A percentile compares a stretch with the other conserved stretches of the same genome.
These are phyloP conservation scores for Fremontodendron californicum DNA, from an alignment of 345 rosid species.

Conservation along the genomic window DNA sequence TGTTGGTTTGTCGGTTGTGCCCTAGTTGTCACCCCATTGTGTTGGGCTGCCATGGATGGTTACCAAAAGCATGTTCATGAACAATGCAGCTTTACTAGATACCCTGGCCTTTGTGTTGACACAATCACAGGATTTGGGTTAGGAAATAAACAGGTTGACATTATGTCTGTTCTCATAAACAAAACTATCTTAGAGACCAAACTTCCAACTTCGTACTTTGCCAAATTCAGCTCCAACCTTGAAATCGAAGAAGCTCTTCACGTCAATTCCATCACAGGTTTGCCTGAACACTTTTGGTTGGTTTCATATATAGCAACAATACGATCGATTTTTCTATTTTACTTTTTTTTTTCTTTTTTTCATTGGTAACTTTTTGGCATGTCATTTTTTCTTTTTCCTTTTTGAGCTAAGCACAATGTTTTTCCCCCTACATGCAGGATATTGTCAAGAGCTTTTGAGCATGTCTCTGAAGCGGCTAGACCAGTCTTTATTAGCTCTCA, in stretches of 20 bases:
- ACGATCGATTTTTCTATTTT: no score
- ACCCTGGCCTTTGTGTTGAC: constrained; percentile 59
- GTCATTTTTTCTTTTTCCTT: background rate
- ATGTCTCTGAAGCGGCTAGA: constrained; percentile 55
- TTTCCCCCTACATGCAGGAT: constrained; percentile 36
- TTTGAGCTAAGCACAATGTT: background rate
- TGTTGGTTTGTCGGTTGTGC: constrained; percentile 28
- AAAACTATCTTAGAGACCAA: constrained; percentile 52
- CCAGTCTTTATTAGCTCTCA: constrained; percentile 46
- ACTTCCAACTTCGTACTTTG: constrained; percentile 33
- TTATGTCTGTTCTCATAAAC: constrained; percentile 52
- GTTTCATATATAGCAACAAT: no score
- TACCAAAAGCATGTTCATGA: constrained; percentile 30
- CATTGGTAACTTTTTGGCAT: background rate
- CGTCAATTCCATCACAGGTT: constrained; percentile 41
- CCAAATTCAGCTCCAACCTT: constrained; percentile 21
- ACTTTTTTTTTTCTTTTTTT: no score
- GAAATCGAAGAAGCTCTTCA: constrained; percentile 21
- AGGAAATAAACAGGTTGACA: constrained; percentile 18
- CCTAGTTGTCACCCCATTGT: background rate
- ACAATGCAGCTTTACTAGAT: constrained; percentile 49
- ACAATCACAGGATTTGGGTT: constrained; percentile 30
- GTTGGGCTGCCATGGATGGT: constrained; percentile 16
- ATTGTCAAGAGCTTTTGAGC: constrained; percentile 44
- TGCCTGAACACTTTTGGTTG: no score